Percentiles rank a stretch among this genome's conserved stretches.
Conservation (phyloP, 1,284 basidiomycete species). For the Sphagnurus paluster region DNA sequence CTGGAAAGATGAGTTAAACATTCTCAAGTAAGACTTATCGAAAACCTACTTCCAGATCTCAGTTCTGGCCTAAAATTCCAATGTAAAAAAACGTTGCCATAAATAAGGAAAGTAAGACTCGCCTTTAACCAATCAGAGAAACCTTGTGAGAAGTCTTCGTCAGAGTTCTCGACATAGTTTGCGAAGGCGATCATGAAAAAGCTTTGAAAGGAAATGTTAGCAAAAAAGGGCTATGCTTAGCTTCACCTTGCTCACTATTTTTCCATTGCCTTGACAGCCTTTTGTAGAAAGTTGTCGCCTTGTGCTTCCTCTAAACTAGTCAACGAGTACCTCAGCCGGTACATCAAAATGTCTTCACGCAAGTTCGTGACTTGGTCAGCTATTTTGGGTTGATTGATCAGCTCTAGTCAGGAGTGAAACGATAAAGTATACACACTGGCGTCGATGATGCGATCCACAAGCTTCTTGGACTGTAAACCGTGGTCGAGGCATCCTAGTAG, state of each 20-base stretch:
- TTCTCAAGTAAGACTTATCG: neutral
- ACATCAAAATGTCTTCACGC: slow-evolving; percentile 83
- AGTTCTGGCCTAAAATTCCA: slow-evolving; percentile 58
- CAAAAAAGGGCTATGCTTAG: neutral
- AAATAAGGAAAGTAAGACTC: slow-evolving; percentile 16
- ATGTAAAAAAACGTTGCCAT: slow-evolving; percentile 1
- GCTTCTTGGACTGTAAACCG: slow-evolving; percentile 77
- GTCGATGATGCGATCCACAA: slow-evolving; percentile 90
- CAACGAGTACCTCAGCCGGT: slow-evolving; percentile 84
- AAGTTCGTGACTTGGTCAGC: slow-evolving; percentile 87
- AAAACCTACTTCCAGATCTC: slow-evolving; percentile 90
- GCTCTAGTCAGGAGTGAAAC: neutral
- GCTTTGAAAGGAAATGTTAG: slow-evolving; percentile 35
- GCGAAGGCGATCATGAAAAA: slow-evolving; percentile 97
- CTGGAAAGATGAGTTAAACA: too few relatives aligned
- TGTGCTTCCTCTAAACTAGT: slow-evolving; percentile 72
- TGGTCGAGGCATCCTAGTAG: slow-evolving; percentile 87
- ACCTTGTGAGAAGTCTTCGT: slow-evolving; percentile 66
- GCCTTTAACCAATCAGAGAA: slow-evolving; percentile 91
- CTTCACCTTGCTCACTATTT: slow-evolving; percentile 62
- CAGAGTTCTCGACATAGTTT: slow-evolving; percentile 78
- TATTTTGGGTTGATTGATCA: slow-evolving; percentile 18
- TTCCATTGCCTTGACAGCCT: slow-evolving; percentile 72
- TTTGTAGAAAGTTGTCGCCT: slow-evolving; percentile 56
- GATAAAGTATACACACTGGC: slow-evolving; percentile 58